phyloP scores from a whole-genome alignment of 176 grass and related monocot genomes.

The Coix lacrymajobi region DNA sequence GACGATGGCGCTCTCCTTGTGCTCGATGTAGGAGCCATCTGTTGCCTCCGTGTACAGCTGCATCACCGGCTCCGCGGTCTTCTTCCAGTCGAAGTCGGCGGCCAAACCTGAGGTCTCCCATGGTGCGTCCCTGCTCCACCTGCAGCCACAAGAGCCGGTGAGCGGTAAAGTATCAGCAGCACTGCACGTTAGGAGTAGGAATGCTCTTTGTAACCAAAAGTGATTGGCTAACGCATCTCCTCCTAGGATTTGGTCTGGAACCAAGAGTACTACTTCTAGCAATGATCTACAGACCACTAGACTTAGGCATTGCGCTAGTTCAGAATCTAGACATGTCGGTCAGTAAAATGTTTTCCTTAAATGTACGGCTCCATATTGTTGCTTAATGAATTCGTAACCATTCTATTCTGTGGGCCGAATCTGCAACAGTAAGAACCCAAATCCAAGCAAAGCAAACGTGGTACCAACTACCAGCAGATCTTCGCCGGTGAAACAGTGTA shows the following conservation, averaged over 20 bases:
- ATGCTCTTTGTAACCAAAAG: not conserved
- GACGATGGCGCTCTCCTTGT: conserved; percentile 75
- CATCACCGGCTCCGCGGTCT: conserved; percentile 70
- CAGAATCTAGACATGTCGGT: not conserved
- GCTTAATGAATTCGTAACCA: not conserved
- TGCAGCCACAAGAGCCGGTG: conserved; percentile 17
- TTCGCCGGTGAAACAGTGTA: not conserved
- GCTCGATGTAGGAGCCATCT: conserved; percentile 68
- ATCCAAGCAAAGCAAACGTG: conserved; percentile 30
- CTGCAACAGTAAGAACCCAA: conserved; percentile 9
- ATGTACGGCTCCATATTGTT: not conserved
- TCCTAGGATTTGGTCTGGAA: not conserved
- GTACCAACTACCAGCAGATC: conserved; percentile 13
- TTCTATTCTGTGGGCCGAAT: not conserved
- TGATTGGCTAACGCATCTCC: not conserved
- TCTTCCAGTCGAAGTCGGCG: conserved; percentile 75
- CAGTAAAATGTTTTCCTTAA: not conserved
- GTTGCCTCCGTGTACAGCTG: conserved; percentile 63
- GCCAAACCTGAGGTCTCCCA: conserved; percentile 48
- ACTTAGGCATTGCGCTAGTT: not conserved
- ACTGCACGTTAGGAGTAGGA: not conserved
- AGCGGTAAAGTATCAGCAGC: not conserved
- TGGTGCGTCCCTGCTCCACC: conserved; percentile 67
- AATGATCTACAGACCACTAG: not conserved
- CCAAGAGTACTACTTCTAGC: not conserved